phyloP scores from a whole-genome alignment of 495 filamentous ascomycete genomes.

The Evansstolkia leycettana region DNA sequence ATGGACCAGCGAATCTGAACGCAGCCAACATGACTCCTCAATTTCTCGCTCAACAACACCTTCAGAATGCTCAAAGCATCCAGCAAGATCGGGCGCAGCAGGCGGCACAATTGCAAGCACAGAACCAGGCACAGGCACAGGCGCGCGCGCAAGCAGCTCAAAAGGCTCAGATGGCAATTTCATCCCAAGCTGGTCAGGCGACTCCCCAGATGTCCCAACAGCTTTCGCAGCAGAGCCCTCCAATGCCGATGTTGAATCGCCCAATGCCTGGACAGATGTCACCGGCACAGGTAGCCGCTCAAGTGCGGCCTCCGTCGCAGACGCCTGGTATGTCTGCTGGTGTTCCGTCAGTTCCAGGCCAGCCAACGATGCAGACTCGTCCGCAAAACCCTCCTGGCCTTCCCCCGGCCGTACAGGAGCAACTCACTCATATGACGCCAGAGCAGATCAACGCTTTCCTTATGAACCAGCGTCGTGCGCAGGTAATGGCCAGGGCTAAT shows the following conservation, averaged over 20 bases:
- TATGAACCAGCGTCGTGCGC: conserved; percentile 20
- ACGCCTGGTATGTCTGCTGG: conserved; percentile 19
- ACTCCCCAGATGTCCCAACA: conserved; percentile 25
- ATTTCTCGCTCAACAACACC: conserved; percentile 28
- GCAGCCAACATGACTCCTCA: conserved; percentile 27
- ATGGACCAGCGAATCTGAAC: conserved; percentile 27
- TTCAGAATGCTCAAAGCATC: conserved; percentile 21
- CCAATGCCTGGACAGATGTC: conserved; percentile 40
- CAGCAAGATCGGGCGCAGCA: conserved; percentile 24
- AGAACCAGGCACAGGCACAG: conserved; percentile 23
- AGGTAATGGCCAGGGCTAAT: conserved; percentile 9
- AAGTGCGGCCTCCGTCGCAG: conserved; percentile 27
- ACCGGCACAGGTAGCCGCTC: conserved; percentile 20
- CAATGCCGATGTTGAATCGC: conserved; percentile 49
- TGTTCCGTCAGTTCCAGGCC: conserved; percentile 12
- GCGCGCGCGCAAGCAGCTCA: conserved; percentile 31
- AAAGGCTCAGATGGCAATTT: conserved; percentile 38
- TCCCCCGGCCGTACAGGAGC: conserved; percentile 23
- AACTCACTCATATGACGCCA: conserved; percentile 19
- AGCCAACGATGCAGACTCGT: conserved; percentile 22
- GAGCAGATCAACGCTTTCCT: conserved; percentile 25
- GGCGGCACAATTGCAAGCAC: conserved; percentile 19
- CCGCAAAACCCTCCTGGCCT: conserved; percentile 23
- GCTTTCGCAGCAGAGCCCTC: conserved; percentile 36
- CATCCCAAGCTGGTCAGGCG: conserved; percentile 23